These are phyloP conservation scores for Fusarium burgessii DNA, from an alignment of 2,329 filamentous ascomycete species.

Conservation along the genomic window DNA sequence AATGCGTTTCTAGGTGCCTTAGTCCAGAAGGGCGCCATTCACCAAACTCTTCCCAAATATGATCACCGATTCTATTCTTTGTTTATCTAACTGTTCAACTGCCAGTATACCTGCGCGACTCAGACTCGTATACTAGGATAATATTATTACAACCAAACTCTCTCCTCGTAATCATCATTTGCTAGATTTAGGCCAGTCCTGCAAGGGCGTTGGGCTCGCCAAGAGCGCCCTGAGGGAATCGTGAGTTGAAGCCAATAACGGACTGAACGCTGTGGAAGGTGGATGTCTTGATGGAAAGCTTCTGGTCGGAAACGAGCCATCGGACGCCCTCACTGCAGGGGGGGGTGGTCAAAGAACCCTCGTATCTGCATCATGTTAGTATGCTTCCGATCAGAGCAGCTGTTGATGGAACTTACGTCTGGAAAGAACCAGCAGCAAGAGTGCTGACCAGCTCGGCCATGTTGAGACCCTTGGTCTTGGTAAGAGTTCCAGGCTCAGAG, in stretches of 20 bases:
- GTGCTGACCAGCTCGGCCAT: slow-evolving; percentile 55
- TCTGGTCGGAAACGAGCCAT: slow-evolving; percentile 65
- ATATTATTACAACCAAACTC: not conserved
- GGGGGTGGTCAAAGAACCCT: slow-evolving; percentile 71
- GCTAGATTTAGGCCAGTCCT: not conserved
- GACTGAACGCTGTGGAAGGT: slow-evolving; percentile 23
- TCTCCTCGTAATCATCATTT: not conserved
- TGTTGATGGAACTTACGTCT: slow-evolving; percentile 37
- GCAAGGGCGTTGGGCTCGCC: slow-evolving; percentile 24
- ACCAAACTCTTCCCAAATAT: not conserved
- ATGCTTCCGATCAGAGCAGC: accelerated
- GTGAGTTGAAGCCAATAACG: slow-evolving; percentile 31
- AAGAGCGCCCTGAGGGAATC: slow-evolving; percentile 24
- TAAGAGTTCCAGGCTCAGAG: slow-evolving; percentile 54
- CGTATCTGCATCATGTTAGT: slow-evolving; percentile 54
- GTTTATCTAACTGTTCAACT: not conserved
- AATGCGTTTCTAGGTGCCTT: too few relatives aligned
- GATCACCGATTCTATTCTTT: slow-evolving; percentile 5
- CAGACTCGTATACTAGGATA: not conserved
- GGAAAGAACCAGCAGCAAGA: slow-evolving; percentile 49
- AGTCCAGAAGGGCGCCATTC: too few relatives aligned
- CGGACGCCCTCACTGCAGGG: slow-evolving; percentile 69
- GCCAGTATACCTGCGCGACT: not conserved
- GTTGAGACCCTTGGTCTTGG: slow-evolving; percentile 54
- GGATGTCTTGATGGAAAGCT: slow-evolving; percentile 58